Conservation (phyloP, 768 basidiomycete species). For the Suillus sp. region DNA sequence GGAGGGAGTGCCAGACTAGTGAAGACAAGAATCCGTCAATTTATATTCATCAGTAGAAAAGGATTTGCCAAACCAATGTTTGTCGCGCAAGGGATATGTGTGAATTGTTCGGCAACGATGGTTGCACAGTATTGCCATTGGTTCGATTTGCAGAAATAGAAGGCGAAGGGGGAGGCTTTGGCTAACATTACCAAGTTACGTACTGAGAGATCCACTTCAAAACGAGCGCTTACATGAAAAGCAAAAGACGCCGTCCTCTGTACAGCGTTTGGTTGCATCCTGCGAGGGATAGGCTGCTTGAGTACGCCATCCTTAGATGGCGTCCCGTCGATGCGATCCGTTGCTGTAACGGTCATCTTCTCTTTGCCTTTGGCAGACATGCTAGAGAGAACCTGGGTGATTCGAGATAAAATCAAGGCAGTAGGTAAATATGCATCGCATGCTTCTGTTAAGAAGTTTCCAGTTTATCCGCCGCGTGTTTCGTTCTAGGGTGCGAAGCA, state of each 20-base stretch:
- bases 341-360: not conserved
- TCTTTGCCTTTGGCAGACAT: slow-evolving; percentile 12
- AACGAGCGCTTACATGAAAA: slow-evolving; percentile 7
- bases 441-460: slow-evolving; percentile 7
- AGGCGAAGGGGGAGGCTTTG: slow-evolving; percentile 11
- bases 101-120: slow-evolving; percentile 15
- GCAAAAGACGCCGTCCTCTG: slow-evolving; percentile 3
- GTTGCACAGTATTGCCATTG: slow-evolving; percentile 6
- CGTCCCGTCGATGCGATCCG: not conserved
- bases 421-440: slow-evolving; percentile 1
- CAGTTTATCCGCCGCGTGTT: slow-evolving; percentile 3
- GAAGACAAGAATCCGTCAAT: not conserved
- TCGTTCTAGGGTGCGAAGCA: slow-evolving; percentile 3
- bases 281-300: not conserved
- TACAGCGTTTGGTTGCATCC: not conserved
- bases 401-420: slow-evolving; percentile 4
- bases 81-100: slow-evolving; percentile 13
- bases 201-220: not conserved
- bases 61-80: slow-evolving; percentile 21
- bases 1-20: not conserved
- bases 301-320: not conserved
- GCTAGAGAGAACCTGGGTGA: slow-evolving; percentile 4
- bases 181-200: not conserved
- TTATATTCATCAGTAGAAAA: slow-evolving; percentile 6
- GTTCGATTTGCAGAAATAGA: slow-evolving; percentile 17